Conservation (phyloP, 2,329 filamentous ascomycete species). For the Teratosphaeria destructans region DNA sequence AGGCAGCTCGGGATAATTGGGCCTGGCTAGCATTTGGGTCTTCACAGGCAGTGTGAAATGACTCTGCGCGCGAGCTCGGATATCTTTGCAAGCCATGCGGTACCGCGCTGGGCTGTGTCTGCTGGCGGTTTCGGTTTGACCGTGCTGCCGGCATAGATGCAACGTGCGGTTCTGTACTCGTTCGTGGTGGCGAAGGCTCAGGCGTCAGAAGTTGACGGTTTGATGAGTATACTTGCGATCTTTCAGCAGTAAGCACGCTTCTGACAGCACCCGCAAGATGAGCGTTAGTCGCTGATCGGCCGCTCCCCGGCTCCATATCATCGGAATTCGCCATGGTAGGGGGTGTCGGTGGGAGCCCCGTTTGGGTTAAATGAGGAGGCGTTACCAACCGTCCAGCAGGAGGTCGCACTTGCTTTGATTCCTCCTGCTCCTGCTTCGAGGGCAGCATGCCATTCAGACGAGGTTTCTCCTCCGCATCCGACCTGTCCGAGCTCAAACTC, state of each 20-base stretch:
- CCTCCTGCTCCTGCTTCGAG: background rate
- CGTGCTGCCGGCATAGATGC: constrained; percentile 1
- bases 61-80: constrained; percentile 35
- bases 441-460: background rate
- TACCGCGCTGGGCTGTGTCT: background rate
- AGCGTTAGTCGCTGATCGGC: constrained; percentile 32
- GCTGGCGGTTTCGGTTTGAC: background rate
- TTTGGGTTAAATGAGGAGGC: constrained; percentile 14
- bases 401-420: background rate
- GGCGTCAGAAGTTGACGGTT: constrained; percentile 29
- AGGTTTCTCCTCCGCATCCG: background rate
- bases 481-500: background rate
- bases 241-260: constrained; percentile 29
- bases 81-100: constrained; percentile 6
- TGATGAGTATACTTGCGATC: constrained; percentile 31
- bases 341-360: constrained; percentile 36
- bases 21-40: constrained; percentile 20
- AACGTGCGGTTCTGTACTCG: constrained; percentile 8
- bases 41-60: constrained; percentile 37
- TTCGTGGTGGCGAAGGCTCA: constrained; percentile 25
- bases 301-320: constrained; percentile 21
- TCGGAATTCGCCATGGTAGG: constrained; percentile 27
- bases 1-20: constrained; percentile 4
- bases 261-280: constrained; percentile 30
- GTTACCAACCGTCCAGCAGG: constrained; percentile 2